A percentile compares a stretch with the other conserved stretches of the same genome.
These are phyloP conservation scores for Strombidium stylifer DNA, from an alignment of 73 alveolate species.

Conservation along the genomic window DNA sequence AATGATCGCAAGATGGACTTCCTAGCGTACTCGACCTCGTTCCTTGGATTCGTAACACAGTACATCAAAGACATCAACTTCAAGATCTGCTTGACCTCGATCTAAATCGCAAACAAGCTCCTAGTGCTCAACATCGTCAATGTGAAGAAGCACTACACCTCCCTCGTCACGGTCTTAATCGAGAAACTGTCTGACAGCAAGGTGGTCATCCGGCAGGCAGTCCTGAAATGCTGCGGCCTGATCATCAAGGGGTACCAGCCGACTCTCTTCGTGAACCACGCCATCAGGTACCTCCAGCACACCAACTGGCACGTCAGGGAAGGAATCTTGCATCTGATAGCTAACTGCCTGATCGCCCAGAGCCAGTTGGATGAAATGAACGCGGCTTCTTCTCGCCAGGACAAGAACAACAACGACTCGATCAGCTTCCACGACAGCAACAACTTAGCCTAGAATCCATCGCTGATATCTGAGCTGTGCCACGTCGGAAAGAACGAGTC, in stretches of 20 bases:
- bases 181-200: slow-evolving; percentile 62
- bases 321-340: slow-evolving; percentile 21
- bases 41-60: slow-evolving; percentile 24
- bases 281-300: slow-evolving; percentile 21
- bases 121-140: not conserved
- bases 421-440: not conserved
- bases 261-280: slow-evolving; percentile 13
- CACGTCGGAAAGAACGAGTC: not conserved
- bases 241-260: slow-evolving; percentile 23
- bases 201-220: slow-evolving; percentile 51
- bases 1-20: slow-evolving; percentile 32
- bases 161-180: slow-evolving; percentile 16
- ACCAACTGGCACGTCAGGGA: slow-evolving; percentile 68
- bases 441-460: slow-evolving; percentile 6
- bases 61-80: slow-evolving; percentile 35
- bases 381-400: no score
- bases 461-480: slow-evolving; percentile 12
- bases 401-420: not conserved
- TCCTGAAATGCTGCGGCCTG: slow-evolving; percentile 35
- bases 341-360: slow-evolving; percentile 11
- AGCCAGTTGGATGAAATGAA: not conserved
- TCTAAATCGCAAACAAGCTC: slow-evolving; percentile 13
- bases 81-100: slow-evolving; percentile 24
- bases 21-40: slow-evolving; percentile 13
- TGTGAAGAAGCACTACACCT: slow-evolving; percentile 24